Evolutionary conservation across 257 asterid genomes (phyloP).

Genomic region (Fraxinus excelsior): DNA sequence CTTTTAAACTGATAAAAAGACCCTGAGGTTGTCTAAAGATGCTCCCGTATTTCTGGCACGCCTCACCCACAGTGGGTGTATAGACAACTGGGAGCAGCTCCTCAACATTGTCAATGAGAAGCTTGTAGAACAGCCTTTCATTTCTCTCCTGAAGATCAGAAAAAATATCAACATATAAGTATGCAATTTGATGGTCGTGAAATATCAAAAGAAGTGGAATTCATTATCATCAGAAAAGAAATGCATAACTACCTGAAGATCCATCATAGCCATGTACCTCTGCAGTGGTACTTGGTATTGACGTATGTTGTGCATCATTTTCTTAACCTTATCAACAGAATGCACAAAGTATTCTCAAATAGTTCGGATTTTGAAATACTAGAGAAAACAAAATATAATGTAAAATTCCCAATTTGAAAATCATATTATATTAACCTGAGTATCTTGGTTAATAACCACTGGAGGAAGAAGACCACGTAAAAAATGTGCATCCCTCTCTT

Average conservation of each 20-base stretch:
- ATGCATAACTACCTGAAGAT: constrained; percentile 59
- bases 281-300: constrained; percentile 72
- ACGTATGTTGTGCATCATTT: constrained; percentile 63
- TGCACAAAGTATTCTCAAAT: not conserved
- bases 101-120: constrained; percentile 73
- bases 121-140: constrained; percentile 69
- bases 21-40: constrained; percentile 76
- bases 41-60: constrained; percentile 80
- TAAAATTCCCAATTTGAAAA: constrained; percentile 6
- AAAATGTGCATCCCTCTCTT: constrained; percentile 94
- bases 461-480: constrained; percentile 99
- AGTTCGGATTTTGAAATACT: not conserved
- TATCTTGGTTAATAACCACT: constrained; percentile 65
- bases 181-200: not conserved
- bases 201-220: not conserved
- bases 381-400: not conserved
- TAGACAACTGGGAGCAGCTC: constrained; percentile 74
- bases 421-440: constrained; percentile 59
- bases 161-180: not conserved
- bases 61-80: constrained; percentile 81
- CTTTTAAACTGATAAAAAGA: constrained; percentile 67
- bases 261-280: constrained; percentile 86
- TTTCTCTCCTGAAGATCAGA: constrained; percentile 58
- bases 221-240: not conserved
- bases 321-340: constrained; percentile 34